Evolutionary conservation across 1,284 basidiomycete genomes (phyloP), one percentile per base, ranked within the genome.

Genomic region (Malassezia japonica): DNA sequence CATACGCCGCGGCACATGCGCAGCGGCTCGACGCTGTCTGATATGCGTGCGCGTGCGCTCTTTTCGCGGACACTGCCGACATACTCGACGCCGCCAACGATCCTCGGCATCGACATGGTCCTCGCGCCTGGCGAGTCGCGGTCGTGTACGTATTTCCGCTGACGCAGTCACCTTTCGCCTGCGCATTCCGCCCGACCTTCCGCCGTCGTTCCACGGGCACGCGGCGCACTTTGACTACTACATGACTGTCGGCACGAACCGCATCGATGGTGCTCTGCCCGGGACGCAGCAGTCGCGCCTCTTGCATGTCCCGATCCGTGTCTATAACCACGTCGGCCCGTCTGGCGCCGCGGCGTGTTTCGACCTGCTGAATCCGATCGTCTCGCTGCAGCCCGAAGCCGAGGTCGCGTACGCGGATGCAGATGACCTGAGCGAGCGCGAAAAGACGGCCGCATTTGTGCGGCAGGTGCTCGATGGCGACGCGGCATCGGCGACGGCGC

Each of bases 141-240:
- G 57, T 85, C 79, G 57, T 91, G 86, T 88, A 67, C 68, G 85
- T 79, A 12, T 29, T n/a, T 18, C 6, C 29, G 40, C 33, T 50
- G 31, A 16, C 39, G n/a, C 28, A 54, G 47, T 53, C 38, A 41
- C 55, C 13, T 66, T 72, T 45, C 41, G 48, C 20, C 46, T 69
- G 10, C 52, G 38, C 2, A 37, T 72, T 27, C 65, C 92, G 0
- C 76, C 81, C 5, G 81, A 81, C 50, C 77, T 96, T 0, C 92
- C 92, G 0, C 92, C 92, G 0, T 87, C 89, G 0, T 94, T 86
- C 76, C 80, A 81, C 34, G 92, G 92, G 1, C 83, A 84, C 44
- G 79, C 83, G 1, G 78, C 95, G 57, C 80, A 79, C 61, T 91
- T 98, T 72, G 83, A 83, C 8, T 98, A 96, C 70, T 83, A 88